phyloP scores from a whole-genome alignment of 2,329 filamentous ascomycete genomes.

The Trichoderma atrobrunneum region DNA sequence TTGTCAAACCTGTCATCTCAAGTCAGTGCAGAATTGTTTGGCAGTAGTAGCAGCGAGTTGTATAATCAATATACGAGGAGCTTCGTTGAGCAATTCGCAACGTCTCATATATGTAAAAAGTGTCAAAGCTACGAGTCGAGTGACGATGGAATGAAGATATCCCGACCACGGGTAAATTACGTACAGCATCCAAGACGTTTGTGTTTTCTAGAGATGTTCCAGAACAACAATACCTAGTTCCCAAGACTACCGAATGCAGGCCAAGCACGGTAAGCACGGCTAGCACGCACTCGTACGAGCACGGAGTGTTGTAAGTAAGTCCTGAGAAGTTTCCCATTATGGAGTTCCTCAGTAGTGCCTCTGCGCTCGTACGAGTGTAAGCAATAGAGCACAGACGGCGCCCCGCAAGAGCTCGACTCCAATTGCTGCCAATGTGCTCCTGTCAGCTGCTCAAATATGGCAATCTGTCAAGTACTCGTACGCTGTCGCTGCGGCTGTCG shows the following conservation, averaged over 20 bases:
- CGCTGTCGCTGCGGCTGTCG: no score
- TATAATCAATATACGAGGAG: neutral
- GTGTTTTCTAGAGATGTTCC: neutral
- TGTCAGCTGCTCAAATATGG: no score
- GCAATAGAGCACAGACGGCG: neutral
- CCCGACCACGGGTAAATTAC: neutral
- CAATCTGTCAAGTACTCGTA: no score
- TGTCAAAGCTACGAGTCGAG: neutral
- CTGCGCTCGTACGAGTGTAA: neutral
- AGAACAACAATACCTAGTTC: neutral
- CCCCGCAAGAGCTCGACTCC: neutral
- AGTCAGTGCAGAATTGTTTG: neutral
- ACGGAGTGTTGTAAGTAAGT: neutral
- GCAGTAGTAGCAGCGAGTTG: neutral
- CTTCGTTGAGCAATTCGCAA: neutral
- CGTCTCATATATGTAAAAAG: neutral
- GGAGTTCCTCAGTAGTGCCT: neutral
- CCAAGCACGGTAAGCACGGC: neutral
- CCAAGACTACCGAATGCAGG: neutral
- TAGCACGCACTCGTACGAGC: neutral
- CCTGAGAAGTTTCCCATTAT: neutral
- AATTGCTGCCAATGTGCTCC: neutral
- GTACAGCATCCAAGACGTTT: neutral
- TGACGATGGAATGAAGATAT: neutral
- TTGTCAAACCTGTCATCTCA: neutral